Conservation (phyloP, 2,329 filamentous ascomycete species). For the Dactylellina parvicollis region DNA sequence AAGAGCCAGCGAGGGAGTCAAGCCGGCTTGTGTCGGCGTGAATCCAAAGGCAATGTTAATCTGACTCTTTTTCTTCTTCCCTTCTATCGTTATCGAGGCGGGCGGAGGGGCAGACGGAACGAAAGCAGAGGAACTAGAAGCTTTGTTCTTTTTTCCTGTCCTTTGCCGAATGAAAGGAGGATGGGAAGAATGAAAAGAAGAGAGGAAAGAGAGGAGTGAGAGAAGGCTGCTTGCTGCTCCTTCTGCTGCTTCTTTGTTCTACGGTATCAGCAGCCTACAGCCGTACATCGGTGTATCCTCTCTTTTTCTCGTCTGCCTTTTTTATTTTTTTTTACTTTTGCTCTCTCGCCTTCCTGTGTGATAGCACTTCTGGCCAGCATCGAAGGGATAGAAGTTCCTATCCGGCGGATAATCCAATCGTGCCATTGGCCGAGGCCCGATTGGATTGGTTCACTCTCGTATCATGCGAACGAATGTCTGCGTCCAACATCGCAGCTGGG, state of each 20-base stretch:
- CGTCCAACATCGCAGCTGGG: conserved; percentile 36
- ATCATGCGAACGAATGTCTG: conserved; percentile 26
- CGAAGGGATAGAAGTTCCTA: conserved; percentile 5
- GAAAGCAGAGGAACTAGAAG: conserved; percentile 18
- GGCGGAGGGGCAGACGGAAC: conserved; percentile 17
- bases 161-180: conserved; percentile 5
- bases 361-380: conserved; percentile 19
- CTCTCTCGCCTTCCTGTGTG: conserved; percentile 10
- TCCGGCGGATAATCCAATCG: conserved; percentile 46
- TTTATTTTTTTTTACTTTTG: conserved; percentile 2
- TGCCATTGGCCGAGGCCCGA: conserved; percentile 37
- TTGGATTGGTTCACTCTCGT: neutral
- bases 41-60: no score
- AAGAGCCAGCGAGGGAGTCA: conserved; percentile 27
- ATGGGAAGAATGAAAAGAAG: neutral
- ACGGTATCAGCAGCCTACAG: no score
- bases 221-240: neutral
- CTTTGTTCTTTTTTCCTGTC: conserved; percentile 27
- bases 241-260: neutral
- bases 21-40: conserved; percentile 7
- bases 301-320: conserved; percentile 9
- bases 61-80: conserved; percentile 36
- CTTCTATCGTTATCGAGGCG: conserved; percentile 20
- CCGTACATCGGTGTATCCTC: neutral
- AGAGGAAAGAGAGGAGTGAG: conserved; percentile 8